Conservation (phyloP, 2,329 filamentous ascomycete genomes). For the Aspergillus pseudoterreus region DNA sequence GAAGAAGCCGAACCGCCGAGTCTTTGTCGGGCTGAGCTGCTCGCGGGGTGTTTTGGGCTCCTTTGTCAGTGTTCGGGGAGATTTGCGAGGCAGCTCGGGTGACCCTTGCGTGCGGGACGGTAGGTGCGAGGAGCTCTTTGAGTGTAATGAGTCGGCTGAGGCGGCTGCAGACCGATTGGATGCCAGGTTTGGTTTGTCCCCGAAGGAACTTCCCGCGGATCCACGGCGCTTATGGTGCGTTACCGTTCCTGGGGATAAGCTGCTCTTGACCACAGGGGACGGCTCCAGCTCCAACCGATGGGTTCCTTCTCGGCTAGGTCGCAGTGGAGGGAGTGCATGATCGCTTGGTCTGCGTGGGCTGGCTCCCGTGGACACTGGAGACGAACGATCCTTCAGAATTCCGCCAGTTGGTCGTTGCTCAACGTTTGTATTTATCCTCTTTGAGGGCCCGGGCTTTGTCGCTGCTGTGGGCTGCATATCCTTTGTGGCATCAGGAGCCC, state of each 20-base stretch:
- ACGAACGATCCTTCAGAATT: too few relatives aligned
- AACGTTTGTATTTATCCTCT: constrained; percentile 33
- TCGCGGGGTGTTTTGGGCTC: constrained; percentile 21
- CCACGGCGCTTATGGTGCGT: constrained; percentile 49
- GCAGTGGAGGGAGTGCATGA: constrained; percentile 46
- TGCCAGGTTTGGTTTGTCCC: constrained; percentile 25
- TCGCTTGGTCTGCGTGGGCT: constrained; percentile 9
- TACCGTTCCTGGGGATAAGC: constrained; percentile 47
- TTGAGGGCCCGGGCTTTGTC: constrained; percentile 27
- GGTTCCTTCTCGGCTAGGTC: constrained; percentile 68
- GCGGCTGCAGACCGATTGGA: constrained; percentile 31
- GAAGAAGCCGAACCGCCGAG: constrained; percentile 75
- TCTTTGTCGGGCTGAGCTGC: constrained; percentile 28
- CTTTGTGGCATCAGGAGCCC: not conserved
- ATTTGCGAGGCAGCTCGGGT: constrained; percentile 25
- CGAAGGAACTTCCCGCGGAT: constrained; percentile 44
- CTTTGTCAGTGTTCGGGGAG: constrained; percentile 36
- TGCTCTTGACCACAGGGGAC: constrained; percentile 55
- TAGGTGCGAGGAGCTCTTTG: constrained; percentile 28
- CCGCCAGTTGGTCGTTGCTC: constrained; percentile 1
- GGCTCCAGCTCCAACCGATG: constrained; percentile 56
- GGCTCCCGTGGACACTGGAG: not conserved
- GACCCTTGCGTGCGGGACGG: constrained; percentile 33
- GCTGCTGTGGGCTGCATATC: not conserved
- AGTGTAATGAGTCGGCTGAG: constrained; percentile 38